Base-by-base conservation (phyloP, 176 grass and related monocot species). In the Avena eriantha region DNA sequence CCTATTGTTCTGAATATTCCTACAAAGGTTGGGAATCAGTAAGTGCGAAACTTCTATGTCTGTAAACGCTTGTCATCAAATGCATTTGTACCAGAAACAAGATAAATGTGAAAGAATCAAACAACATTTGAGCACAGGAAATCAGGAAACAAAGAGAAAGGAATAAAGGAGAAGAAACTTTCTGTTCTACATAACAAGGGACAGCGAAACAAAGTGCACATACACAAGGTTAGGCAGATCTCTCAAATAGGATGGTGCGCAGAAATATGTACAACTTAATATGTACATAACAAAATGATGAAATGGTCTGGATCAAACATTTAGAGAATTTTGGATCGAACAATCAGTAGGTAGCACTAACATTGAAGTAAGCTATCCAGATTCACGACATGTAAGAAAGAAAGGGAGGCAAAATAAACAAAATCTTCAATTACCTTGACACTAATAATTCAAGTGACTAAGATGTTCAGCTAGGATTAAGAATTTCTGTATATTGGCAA, bases 1-100 rank as follows among this genome's bases (percentile, higher is more conserved):
- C 46, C 89, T 89, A 83, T 98, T 98, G 82, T 98, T 94, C 89
- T 98, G 92, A 64, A 96, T 83, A 83, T 96, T 96, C 86, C 93
- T 98, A 79, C 58, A 91, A 87, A 79, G 16, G 45, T 47, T 78
- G 57, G 64, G 49, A 64, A 86, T 84, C 48, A 89, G 54, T 77
- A 84, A 82, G 60, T 77, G 15, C 10, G 24, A 1, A 5, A 58
- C 18, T 56, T 71, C 65, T 61, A 15, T 77, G 54, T 47, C 17
- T 26, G 56, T 59, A 80, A 60, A 59, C 16, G 55, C 7, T 34
- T 57, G 21, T 73, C 10, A 76, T 86, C 56, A 89, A 36, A 69
- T 68, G 34, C 45, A 73, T 18, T 61, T 69, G 10, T 81, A 47
- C 4, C 7, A 73, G 0, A 84, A 60, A 76, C 48, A 49, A 77